Base-by-base conservation (phyloP, 164 flowering plant genomes). In the Liriodendron chinense region DNA sequence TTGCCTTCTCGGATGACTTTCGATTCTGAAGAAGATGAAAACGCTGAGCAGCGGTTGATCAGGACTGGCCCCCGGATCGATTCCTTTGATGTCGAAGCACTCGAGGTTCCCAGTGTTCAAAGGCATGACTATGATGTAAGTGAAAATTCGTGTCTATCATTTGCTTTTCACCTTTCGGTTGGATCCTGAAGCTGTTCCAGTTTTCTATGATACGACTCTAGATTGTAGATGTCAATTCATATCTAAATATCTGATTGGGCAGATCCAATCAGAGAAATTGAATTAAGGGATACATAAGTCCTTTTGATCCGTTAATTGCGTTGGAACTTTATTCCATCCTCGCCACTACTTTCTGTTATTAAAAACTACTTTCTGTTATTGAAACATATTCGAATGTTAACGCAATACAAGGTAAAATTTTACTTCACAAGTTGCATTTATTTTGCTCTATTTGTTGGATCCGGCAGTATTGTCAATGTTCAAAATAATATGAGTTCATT, bases 61-160 rank as follows among this genome's bases (percentile, higher is more conserved):
- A 87, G 99, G 13, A 96, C 99, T 9, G 98, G 99, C 2, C 98
- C 97, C 1, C 80, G 94, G 26, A 77, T 96, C 12, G 98, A 96
- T 84, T 96, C 99, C 16, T 96, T 96, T 72, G 99, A 94, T 79
- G 98, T 94, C 3, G 99, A 96, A 76, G 98, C 97, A 5, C 93
- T 92, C 7, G 99, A 96, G 74, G 85, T 94, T 72, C 97, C 97
- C 14, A 93, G 98, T 0, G 95, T 90, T 48, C 89, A 82, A 23
- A 81, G 92, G 69, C 84, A 78, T 66, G 98, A 92, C 8, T 87
- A 86, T 74, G 98, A 92, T 96, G 98, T 81, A 78, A 47, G 62
- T 20, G 9, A 8, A 22, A 48, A n/a, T 23, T 20, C 43, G 48
- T 47, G 20, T 69, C 24, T 20, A 14, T 43, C n/a, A 68, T 68